Evolutionary conservation across 2,329 filamentous ascomycete species (phyloP), one percentile per base, ranked within the genome.

Genomic region (Fusarium chaquense): DNA sequence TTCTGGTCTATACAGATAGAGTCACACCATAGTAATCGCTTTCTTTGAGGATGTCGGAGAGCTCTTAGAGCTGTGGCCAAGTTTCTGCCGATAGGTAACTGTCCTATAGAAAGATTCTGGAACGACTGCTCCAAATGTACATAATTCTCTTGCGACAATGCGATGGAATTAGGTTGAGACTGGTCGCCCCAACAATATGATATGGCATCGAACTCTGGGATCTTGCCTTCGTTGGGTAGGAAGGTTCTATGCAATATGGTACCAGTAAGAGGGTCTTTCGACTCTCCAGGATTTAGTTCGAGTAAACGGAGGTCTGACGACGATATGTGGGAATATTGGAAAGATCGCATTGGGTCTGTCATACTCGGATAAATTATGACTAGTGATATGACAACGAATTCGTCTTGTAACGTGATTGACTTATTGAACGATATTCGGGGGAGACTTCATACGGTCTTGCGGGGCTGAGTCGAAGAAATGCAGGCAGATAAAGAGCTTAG

Each of bases 101-200:
- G 8, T 5, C 38, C 55, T 22, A n/a, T 7, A 5, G 13, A 5
- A 12, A 5, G 22, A 16, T n/a, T 11, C 15, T 15, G 41, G 7
- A 28, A 8, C 10, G 47, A 16, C 5, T 28, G 15, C 18, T 24
- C 47, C 6, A n/a, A 13, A 8, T 11, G 6, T 4, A 8, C 1
- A 6, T 15, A 24, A 6, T 30, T 6, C 18, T 54, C 38, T 1
- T n/a, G 41, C 2, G 8, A 11, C 1, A 58, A 33, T 13, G 8
- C 24, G 6, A 58, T 45, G 13, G 24, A 12, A 1, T 45, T n/a
- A 22, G 38, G 56, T 1, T 11, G n/a, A 5, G 56, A 54, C 32
- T 54, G 56, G 3, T 54, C 49, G 4, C 47, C 56, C 56, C 56
- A 58, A 22, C 38, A 53, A 26, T 58, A 58, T 2, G 56, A 58